Evolutionary conservation across 805 yeast species (phyloP), one percentile per base, ranked within the genome.

Genomic region (Yarrowia osloensis): DNA sequence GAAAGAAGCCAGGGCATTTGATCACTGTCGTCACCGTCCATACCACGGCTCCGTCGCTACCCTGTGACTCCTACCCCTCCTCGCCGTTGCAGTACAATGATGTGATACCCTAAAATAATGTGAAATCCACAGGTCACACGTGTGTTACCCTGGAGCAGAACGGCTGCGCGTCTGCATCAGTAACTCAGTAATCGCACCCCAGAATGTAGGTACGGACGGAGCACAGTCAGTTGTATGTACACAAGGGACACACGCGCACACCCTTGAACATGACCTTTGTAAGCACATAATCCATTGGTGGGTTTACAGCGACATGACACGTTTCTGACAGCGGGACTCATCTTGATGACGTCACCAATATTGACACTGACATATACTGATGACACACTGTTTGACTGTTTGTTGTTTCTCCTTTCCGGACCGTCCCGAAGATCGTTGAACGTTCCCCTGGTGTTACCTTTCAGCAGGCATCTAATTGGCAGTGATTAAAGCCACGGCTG

Each of bases 111-210:
- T 24, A 49, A 29, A 15, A 4, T 35, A n/a, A 31, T 29, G 46
- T 26, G 47, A 37, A 22, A 33, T 22, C 17, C 42, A 19, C 57
- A 15, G 46, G 29, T 54, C 44, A 12, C 61, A 54, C 61, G 61
- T 54, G 61, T 24, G 22, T 54, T 54, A 54, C 61, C 61, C 61
- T 35, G 61, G 44, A 54, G 61, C 44, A 22, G 31, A 54, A 37
- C 61, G 44, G 42, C 40, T 50, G 57, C 29, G 39, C 37, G 12
- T 33, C 21, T 50, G 57, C 57, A 50, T 33, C 33, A 33, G 15
- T 15, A 21, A 31, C 39, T 5, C 29, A 24, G 19, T 28, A 28
- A 28, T 26, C 13, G 24, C 40, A 35, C 40, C 22, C 31, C 33
- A 46, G 19, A 46, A 47, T 29, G 55, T 49, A 49, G 55, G 39